Evolutionary conservation across 176 grass and related monocot species (phyloP).

Genomic region (Musa itinerans): DNA sequence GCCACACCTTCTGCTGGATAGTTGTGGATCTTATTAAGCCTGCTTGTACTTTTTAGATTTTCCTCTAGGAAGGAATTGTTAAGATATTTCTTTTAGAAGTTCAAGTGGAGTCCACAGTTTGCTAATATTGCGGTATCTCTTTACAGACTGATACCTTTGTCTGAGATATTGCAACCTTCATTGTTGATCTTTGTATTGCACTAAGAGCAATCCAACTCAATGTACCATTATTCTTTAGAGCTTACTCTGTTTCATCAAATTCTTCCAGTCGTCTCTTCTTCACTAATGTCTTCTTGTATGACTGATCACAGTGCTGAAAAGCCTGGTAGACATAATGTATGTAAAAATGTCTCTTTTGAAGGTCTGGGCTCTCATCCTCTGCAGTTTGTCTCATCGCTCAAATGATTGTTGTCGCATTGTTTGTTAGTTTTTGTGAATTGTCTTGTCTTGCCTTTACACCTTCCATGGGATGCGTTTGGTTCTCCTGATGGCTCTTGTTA

Average conservation of each 20-base stretch:
- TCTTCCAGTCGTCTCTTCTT: not conserved
- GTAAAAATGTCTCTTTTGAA: not conserved
- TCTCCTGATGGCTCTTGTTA: too few species aligned
- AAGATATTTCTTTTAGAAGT: not conserved
- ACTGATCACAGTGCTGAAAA: not conserved
- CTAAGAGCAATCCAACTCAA: constrained; percentile 1
- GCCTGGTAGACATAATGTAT: not conserved
- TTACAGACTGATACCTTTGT: not conserved
- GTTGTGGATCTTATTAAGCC: not conserved
- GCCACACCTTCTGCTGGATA: not conserved
- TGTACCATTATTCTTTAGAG: not conserved
- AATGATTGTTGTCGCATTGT: too few species aligned
- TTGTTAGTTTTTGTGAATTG: too few species aligned
- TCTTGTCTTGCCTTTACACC: too few species aligned
- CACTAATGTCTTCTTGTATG: not conserved
- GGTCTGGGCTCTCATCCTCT: not conserved
- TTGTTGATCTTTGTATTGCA: not conserved
- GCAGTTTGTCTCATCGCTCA: too few species aligned
- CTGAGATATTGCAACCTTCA: not conserved
- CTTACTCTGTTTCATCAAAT: not conserved
- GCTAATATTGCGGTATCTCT: not conserved
- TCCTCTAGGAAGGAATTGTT: constrained; percentile 1
- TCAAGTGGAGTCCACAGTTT: not conserved
- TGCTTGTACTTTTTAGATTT: not conserved
- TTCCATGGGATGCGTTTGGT: too few species aligned